Conservation (phyloP, 306 rosid species). For the Gastrolobium bilobum region DNA sequence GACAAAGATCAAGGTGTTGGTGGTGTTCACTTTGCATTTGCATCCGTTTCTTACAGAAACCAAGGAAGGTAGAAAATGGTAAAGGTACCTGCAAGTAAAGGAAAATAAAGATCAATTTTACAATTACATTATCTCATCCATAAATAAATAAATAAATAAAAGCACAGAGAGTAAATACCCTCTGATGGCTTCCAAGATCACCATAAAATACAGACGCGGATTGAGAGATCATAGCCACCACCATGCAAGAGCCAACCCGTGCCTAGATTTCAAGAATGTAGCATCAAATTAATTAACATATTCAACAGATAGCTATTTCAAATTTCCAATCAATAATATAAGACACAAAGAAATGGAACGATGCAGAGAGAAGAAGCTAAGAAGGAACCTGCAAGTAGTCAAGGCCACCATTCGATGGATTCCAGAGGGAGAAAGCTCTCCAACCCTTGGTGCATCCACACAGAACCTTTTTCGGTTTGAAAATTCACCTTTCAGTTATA, state of each 20-base stretch:
- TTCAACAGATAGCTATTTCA: not conserved
- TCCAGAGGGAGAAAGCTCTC: constrained; percentile 77
- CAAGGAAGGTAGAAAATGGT: constrained; percentile 78
- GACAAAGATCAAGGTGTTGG: constrained; percentile 44
- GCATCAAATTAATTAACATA: not conserved
- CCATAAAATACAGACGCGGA: constrained; percentile 88
- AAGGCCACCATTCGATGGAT: constrained; percentile 78
- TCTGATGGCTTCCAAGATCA: constrained; percentile 88
- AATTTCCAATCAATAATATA: constrained; percentile 7
- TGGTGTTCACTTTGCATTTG: constrained; percentile 49
- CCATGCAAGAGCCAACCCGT: constrained; percentile 74
- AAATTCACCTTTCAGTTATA: not conserved
- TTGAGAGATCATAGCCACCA: constrained; percentile 90
- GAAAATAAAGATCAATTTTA: constrained; percentile 21
- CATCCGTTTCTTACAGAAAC: constrained; percentile 68
- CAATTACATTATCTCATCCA: not conserved
- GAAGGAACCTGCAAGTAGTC: constrained; percentile 77
- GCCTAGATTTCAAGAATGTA: constrained; percentile 54
- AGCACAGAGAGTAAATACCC: constrained; percentile 63
- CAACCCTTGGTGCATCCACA: constrained; percentile 71
- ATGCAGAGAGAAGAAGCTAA: not conserved
- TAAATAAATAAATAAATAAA: not conserved
- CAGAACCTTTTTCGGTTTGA: constrained; percentile 60
- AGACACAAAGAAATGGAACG: constrained; percentile 2
- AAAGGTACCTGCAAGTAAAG: constrained; percentile 72